Percentiles rank a stretch among this genome's conserved stretches.
Conservation (phyloP, 257 asterid genomes). For the Salvia rosmarinus region DNA sequence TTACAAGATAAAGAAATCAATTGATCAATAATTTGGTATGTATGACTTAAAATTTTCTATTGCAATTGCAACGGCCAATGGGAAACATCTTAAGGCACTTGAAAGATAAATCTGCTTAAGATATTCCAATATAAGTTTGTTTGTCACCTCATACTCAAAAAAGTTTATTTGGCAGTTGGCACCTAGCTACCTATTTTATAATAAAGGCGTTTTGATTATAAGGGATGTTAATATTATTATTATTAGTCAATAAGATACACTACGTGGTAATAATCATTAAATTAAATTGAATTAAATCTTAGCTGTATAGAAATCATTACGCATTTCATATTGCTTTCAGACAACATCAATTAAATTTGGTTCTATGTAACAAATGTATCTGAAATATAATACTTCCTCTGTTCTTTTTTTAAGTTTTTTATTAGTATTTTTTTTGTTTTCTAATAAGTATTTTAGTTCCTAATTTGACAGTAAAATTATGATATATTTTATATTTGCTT, state of each 20-base stretch:
- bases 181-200: slow-evolving; percentile 21
- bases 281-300: slow-evolving; percentile 24
- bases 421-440: no score
- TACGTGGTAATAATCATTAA: slow-evolving; percentile 23
- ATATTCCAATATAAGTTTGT: slow-evolving; percentile 24
- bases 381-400: no score
- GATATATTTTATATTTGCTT: no score
- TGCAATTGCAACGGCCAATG: slow-evolving; percentile 30
- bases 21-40: slow-evolving; percentile 19
- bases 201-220: neutral
- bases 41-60: neutral
- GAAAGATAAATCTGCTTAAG: slow-evolving; percentile 21
- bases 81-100: slow-evolving; percentile 35
- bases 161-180: neutral
- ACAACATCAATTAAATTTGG: slow-evolving; percentile 8
- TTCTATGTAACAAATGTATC: no score
- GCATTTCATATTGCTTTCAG: slow-evolving; percentile 25
- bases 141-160: no score
- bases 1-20: neutral
- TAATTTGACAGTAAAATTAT: no score
- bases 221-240: neutral
- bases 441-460: no score
- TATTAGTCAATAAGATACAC: slow-evolving; percentile 33
- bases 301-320: slow-evolving; percentile 20
- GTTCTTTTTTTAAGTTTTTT: no score